These are phyloP conservation scores for Mortierella sp. DNA, from an alignment of 371 early-diverging fungal species.

Conservation along the genomic window DNA sequence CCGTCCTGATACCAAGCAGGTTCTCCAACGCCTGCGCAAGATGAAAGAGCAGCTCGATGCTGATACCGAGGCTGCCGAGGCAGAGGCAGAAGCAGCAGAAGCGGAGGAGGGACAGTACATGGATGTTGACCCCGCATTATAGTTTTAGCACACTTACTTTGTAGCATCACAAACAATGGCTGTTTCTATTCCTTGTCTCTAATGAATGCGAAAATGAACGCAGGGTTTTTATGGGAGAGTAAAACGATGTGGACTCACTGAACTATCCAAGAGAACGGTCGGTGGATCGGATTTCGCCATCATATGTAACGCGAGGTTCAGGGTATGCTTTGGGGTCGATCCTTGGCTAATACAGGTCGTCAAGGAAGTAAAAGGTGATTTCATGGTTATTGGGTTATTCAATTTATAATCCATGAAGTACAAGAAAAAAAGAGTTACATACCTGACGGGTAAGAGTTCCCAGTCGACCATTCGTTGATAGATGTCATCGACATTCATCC, in stretches of 20 bases:
- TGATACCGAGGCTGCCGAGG: not conserved
- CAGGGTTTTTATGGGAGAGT: slow-evolving; percentile 13
- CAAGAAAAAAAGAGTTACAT: not conserved
- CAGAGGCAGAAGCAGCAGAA: not conserved
- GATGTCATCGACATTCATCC: slow-evolving; percentile 59
- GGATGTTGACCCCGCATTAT: slow-evolving; percentile 8
- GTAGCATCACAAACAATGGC: not conserved
- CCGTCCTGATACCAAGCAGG: slow-evolving; percentile 55
- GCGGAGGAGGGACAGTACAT: slow-evolving; percentile 1
- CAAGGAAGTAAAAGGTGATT: no score
- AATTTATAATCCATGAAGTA: no score
- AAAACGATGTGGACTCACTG: slow-evolving; percentile 47
- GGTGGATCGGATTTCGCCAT: slow-evolving; percentile 56
- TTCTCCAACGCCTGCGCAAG: slow-evolving; percentile 33
- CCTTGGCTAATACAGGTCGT: slow-evolving; percentile 35
- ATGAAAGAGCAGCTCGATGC: slow-evolving; percentile 24
- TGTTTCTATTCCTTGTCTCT: not conserved
- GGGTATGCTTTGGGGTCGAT: slow-evolving; percentile 51
- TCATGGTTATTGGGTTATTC: no score
- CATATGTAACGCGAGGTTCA: slow-evolving; percentile 55
- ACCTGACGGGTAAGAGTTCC: slow-evolving; percentile 56
- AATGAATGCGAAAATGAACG: not conserved
- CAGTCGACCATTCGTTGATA: slow-evolving; percentile 54
- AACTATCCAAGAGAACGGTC: slow-evolving; percentile 44
- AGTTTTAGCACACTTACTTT: not conserved